These are phyloP conservation scores for Hypholoma fasciculare DNA, from an alignment of 768 basidiomycete genomes.

Conservation along the genomic window DNA sequence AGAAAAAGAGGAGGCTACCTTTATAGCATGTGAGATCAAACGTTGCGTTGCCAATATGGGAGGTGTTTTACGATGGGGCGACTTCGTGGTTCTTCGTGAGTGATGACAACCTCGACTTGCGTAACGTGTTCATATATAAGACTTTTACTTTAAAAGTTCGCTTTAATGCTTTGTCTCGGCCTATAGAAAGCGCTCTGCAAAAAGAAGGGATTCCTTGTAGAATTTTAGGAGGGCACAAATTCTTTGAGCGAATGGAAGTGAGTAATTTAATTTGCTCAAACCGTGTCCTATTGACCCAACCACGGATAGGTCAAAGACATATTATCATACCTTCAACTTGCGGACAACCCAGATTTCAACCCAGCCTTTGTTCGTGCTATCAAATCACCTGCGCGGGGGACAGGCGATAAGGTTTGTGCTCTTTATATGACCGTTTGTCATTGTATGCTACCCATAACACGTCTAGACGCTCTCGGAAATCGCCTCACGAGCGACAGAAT, in stretches of 20 bases:
- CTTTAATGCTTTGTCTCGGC: conserved; percentile 77
- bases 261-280: conserved; percentile 8
- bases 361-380: conserved; percentile 74
- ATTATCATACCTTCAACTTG: conserved; percentile 78
- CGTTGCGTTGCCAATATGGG: conserved; percentile 73
- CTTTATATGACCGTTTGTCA: background rate
- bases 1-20: conserved; percentile 66
- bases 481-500: conserved; percentile 46
- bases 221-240: conserved; percentile 79
- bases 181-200: conserved; percentile 74
- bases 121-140: background rate
- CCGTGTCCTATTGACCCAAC: background rate
- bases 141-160: conserved; percentile 60
- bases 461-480: conserved; percentile 63
- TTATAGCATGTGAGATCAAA: conserved; percentile 79
- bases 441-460: background rate
- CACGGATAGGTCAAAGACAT: conserved; percentile 70
- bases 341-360: conserved; percentile 67
- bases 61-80: conserved; percentile 67
- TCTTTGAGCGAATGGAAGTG: conserved; percentile 84
- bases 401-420: conserved; percentile 71
- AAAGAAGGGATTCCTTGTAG: conserved; percentile 76
- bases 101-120: conserved; percentile 1
- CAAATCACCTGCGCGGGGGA: conserved; percentile 68
- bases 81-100: conserved; percentile 84